These are phyloP conservation scores for Uromyces viciae-fabae DNA, from an alignment of 1,284 basidiomycete genomes.

Conservation along the genomic window DNA sequence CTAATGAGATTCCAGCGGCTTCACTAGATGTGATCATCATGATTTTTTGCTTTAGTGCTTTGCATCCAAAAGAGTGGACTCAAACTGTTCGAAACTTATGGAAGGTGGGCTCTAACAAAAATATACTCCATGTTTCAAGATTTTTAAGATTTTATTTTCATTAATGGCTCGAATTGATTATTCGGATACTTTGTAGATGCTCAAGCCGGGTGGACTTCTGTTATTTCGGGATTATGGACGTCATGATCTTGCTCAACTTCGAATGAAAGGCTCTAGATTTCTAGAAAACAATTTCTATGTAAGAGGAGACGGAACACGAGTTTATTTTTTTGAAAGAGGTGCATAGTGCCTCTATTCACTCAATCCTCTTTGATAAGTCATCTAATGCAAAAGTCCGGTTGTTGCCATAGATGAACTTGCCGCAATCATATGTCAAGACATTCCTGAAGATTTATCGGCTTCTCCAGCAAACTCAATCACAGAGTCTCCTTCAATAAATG, in stretches of 20 bases:
- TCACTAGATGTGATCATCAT: conserved; percentile 83
- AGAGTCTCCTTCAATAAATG: background rate
- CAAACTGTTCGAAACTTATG: conserved; percentile 79
- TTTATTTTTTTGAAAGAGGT: conserved; percentile 90
- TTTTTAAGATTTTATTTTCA: background rate
- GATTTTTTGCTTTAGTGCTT: conserved; percentile 88
- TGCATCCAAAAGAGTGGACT: conserved; percentile 89
- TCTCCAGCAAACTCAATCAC: conserved; percentile 53
- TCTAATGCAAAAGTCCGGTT: background rate
- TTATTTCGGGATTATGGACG: conserved; percentile 92
- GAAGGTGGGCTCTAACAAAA: conserved; percentile 62
- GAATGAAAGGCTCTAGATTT: conserved; percentile 77
- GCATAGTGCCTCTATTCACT: conserved; percentile 46
- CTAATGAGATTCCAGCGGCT: conserved; percentile 62
- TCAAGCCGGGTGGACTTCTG: conserved; percentile 81
- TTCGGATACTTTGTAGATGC: conserved; percentile 61
- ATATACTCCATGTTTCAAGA: no score
- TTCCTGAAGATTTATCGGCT: conserved; percentile 43
- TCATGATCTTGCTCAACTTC: conserved; percentile 85
- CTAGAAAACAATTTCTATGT: conserved; percentile 89
- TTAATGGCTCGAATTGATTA: background rate
- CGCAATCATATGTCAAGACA: conserved; percentile 67
- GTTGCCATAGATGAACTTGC: conserved; percentile 71
- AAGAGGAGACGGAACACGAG: conserved; percentile 90
- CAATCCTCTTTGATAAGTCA: background rate